phyloP scores from a whole-genome alignment of 306 rosid genomes.

The Prinsepia uniflora region DNA sequence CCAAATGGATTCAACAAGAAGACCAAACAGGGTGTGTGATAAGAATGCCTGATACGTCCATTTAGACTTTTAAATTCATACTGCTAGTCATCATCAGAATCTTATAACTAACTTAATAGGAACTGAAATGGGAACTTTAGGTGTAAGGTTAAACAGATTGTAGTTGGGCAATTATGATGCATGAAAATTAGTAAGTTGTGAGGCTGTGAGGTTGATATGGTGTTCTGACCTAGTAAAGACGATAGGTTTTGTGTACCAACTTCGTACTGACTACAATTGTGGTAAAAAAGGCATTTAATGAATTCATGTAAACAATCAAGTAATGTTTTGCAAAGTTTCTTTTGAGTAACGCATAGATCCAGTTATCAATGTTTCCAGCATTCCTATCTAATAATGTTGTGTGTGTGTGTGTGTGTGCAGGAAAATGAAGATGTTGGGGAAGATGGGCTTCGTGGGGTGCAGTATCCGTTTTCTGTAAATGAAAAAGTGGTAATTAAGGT shows the following conservation, averaged over 20 bases:
- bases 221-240: neutral
- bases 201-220: neutral
- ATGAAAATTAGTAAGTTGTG: neutral
- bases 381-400: constrained; percentile 20
- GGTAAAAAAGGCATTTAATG: neutral
- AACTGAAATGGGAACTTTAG: neutral
- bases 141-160: constrained; percentile 1
- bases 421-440: constrained; percentile 72
- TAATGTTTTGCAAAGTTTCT: neutral
- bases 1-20: constrained; percentile 69
- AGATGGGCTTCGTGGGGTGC: constrained; percentile 76
- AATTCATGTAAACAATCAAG: neutral
- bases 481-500: constrained; percentile 96
- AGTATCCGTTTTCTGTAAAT: constrained; percentile 89
- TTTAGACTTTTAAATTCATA: constrained; percentile 15
- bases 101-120: neutral
- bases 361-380: neutral
- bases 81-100: constrained; percentile 3
- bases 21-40: constrained; percentile 65
- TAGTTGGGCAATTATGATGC: neutral
- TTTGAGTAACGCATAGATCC: neutral
- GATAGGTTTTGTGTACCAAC: neutral
- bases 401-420: constrained; percentile 36
- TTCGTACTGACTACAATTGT: neutral
- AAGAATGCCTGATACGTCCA: constrained; percentile 13